A percentile compares a stretch with the other conserved stretches of the same genome.
Conservation (phyloP, 495 filamentous ascomycete genomes). For the Hyaloscypha hepaticicola region DNA sequence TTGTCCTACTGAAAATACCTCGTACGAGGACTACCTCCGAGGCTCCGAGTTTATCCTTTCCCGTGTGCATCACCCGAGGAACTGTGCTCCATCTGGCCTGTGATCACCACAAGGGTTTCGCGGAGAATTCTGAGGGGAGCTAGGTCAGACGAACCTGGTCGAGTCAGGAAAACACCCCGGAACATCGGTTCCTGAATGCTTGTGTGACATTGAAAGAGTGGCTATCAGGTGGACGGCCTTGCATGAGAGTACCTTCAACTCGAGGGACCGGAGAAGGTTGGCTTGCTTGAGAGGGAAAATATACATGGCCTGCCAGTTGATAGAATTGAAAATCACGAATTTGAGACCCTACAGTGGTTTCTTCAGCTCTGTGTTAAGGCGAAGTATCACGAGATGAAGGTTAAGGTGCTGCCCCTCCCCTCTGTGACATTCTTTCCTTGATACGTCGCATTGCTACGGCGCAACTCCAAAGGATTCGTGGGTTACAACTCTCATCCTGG, state of each 20-base stretch:
- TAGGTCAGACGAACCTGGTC: background rate
- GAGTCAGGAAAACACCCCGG: background rate
- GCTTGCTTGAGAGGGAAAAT: too few relatives aligned
- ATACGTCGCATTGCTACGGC: too few relatives aligned
- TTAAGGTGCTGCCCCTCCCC: too few relatives aligned
- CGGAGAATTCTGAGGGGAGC: background rate
- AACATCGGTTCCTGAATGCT: background rate
- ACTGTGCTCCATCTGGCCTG: background rate
- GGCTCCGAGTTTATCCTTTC: too few relatives aligned
- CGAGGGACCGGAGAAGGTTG: too few relatives aligned
- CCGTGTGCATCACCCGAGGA: too few relatives aligned
- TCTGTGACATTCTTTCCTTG: too few relatives aligned
- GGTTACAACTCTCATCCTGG: too few relatives aligned
- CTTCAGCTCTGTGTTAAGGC: too few relatives aligned
- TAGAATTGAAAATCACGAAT: background rate
- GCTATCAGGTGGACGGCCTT: background rate
- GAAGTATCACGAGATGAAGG: too few relatives aligned
- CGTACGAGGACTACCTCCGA: too few relatives aligned
- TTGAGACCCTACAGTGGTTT: background rate
- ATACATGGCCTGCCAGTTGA: background rate
- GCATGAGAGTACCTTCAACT: background rate
- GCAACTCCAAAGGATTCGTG: too few relatives aligned
- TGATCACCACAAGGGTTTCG: background rate
- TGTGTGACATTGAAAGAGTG: background rate
- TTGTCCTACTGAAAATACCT: background rate